Evolutionary conservation across 805 yeast species (phyloP).

Genomic region (Limtongia smithiae): DNA sequence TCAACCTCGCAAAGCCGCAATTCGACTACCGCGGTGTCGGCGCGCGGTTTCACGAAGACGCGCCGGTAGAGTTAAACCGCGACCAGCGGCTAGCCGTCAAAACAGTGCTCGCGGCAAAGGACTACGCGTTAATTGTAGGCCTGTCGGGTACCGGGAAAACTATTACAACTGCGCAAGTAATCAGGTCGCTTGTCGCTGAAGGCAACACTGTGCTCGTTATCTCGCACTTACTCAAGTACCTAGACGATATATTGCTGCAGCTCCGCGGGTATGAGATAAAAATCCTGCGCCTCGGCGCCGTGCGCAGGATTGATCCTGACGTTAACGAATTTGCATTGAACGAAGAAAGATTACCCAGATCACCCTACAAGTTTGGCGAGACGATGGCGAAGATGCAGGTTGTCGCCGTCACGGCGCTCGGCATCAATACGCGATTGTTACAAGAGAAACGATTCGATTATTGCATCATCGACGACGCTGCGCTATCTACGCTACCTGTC

Average conservation of each 20-base stretch:
- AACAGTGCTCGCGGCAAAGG: constrained; percentile 52
- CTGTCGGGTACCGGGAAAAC: constrained; percentile 99
- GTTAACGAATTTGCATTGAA: constrained; percentile 45
- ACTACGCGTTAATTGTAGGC: constrained; percentile 79
- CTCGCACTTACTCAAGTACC: constrained; percentile 93
- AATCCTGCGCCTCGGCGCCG: constrained; percentile 66
- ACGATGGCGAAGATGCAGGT: constrained; percentile 58
- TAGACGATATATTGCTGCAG: constrained; percentile 83
- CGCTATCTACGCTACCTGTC: constrained; percentile 89
- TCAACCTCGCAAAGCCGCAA: constrained; percentile 51
- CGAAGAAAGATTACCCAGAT: constrained; percentile 10
- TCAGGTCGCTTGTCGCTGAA: constrained; percentile 54
- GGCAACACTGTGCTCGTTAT: constrained; percentile 71
- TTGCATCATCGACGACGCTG: constrained; percentile 94
- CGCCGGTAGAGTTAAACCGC: constrained; percentile 53
- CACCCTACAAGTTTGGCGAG: constrained; percentile 44
- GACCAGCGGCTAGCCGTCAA: constrained; percentile 73
- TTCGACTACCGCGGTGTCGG: constrained; percentile 38
- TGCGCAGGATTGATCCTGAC: constrained; percentile 57
- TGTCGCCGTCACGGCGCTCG: constrained; percentile 86
- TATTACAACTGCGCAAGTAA: constrained; percentile 79
- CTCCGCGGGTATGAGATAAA: constrained; percentile 47
- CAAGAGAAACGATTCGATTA: constrained; percentile 68
- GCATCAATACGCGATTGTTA: constrained; percentile 63
- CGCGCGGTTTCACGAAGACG: too few relatives aligned